Conservation (phyloP, 306 rosid genomes). For the Fagus crenata region DNA sequence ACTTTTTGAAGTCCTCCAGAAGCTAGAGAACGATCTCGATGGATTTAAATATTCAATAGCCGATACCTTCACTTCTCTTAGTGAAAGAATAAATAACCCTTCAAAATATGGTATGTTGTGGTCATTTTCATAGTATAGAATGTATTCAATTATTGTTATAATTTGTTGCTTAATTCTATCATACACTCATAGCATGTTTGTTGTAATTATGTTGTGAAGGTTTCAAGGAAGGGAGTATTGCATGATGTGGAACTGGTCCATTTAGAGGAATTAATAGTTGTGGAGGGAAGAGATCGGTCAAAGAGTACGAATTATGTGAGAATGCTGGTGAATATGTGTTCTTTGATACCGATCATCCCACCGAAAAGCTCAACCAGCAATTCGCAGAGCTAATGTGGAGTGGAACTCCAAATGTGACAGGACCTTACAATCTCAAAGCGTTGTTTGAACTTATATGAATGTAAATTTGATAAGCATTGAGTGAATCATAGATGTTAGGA, state of each 20-base stretch:
- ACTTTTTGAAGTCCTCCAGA: conserved; percentile 32
- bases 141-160: neutral
- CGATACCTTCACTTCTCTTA: conserved; percentile 7
- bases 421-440: conserved; percentile 24
- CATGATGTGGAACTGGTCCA: conserved; percentile 51
- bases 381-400: conserved; percentile 24
- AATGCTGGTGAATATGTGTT: conserved; percentile 30
- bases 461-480: no score
- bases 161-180: no score
- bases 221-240: conserved; percentile 30
- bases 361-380: conserved; percentile 36
- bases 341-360: conserved; percentile 27
- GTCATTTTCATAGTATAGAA: neutral
- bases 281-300: conserved; percentile 41
- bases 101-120: conserved; percentile 47
- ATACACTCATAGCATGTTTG: neutral
- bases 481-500: no score
- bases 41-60: conserved; percentile 53
- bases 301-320: conserved; percentile 37
- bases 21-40: conserved; percentile 33
- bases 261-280: conserved; percentile 48
- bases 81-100: conserved; percentile 37
- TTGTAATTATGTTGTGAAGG: conserved; percentile 10
- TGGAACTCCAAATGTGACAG: neutral
- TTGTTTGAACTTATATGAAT: no score